phyloP scores from a whole-genome alignment of 371 early-diverging fungal species.

The Lichtheimia ramosa region DNA sequence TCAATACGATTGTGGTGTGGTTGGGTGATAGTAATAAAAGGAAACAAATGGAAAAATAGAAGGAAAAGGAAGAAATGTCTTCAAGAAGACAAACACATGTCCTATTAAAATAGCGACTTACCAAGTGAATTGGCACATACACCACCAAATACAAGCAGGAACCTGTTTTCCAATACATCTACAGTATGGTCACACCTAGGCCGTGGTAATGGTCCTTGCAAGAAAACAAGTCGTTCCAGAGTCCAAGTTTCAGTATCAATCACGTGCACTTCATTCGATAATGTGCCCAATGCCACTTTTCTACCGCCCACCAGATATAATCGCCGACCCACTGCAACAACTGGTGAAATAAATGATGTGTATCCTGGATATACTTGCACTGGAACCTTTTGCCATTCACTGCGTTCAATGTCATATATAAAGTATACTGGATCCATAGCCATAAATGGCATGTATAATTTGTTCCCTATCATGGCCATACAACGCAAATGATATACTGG shows the following conservation, averaged over 20 bases:
- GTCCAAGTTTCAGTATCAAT: constrained; percentile 14
- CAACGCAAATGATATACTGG: constrained; percentile 17
- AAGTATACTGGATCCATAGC: constrained; percentile 22
- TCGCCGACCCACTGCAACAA: constrained; percentile 13
- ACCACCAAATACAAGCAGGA: constrained; percentile 27
- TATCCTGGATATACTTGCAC: constrained; percentile 3
- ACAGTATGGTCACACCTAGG: constrained; percentile 25
- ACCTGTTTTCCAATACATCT: constrained; percentile 17
- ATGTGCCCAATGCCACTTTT: constrained; percentile 8
- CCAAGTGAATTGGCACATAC: constrained; percentile 21
- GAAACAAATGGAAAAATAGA: not conserved
- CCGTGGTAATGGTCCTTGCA: constrained; percentile 13
- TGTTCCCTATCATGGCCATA: constrained; percentile 16
- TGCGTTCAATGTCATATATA: constrained; percentile 15
- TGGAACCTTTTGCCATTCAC: constrained; percentile 9
- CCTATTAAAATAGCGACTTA: not conserved
- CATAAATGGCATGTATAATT: constrained; percentile 27
- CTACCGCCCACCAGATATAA: constrained; percentile 29
- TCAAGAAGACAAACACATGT: too few relatives aligned
- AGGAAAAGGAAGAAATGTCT: not conserved
- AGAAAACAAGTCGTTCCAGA: constrained; percentile 5
- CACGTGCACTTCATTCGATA: constrained; percentile 18
- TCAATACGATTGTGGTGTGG: too few relatives aligned
- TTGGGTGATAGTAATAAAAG: too few relatives aligned
- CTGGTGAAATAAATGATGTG: constrained; percentile 19